Evolutionary conservation across 1,284 basidiomycete species (phyloP), one percentile per base, ranked within the genome.

Genomic region (Tetrapyrgos nigripes): DNA sequence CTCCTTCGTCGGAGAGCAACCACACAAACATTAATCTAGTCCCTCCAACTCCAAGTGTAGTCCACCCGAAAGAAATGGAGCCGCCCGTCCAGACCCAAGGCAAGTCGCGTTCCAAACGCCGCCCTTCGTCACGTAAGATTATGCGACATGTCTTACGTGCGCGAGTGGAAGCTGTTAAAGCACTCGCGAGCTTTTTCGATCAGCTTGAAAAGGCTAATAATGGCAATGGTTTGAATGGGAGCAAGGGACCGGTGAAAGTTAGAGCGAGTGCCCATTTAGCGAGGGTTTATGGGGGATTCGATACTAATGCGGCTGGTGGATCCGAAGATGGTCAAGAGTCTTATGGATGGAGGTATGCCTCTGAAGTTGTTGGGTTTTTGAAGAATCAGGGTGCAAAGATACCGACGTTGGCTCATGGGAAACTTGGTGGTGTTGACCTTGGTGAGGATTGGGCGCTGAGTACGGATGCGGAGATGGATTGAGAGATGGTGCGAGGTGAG

Each of bases 101-200:
- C n/a, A 74, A 75, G 59, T 64, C 72, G 40, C 69, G 70, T 43
- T 76, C 78, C 47, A 76, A 75, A 52, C 81, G 81, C 57, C 80
- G 82, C 21, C 87, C 93, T 1, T 88, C 93, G 2, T 90, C 92
- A 5, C 86, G 93, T 43, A 82, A 87, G 47, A 86, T 97, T 58
- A 88, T 97, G 65, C 88, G 91, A 21, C 93, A 96, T 74, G 91
- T 96, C 50, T 79, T 96, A 50, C 84, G 92, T 24, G 88, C 90
- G 23, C 88, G 94, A 17, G 83, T 88, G 3, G 87, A 93, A 68
- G 93, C 93, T 14, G 83, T 88, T 24, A 86, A 86, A 58, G 86
- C 88, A 3, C 83, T 96, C 14, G 86, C 88, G 4, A 73, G 75
- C 47, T 88, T 92, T 68, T 84, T 96, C 57, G 81, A 85, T 47